These are phyloP conservation scores for Pyrrhoderma noxium DNA, from an alignment of 1,284 basidiomycete species.

Conservation along the genomic window DNA sequence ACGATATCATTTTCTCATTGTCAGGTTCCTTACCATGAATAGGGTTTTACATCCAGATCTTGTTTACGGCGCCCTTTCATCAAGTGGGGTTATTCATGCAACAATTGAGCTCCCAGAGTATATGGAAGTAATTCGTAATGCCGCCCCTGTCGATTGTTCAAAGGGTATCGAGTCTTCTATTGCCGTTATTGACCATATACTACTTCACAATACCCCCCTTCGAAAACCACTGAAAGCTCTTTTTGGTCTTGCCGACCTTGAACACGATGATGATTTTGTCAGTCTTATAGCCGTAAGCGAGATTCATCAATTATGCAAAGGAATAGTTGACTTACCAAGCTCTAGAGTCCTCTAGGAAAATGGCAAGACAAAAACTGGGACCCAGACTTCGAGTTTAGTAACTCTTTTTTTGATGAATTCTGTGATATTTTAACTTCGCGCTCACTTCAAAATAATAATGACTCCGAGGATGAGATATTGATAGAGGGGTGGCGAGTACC, in stretches of 20 bases:
- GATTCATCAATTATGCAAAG: too few relatives aligned
- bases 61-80: conserved; percentile 88
- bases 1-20: neutral
- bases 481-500: conserved; percentile 41
- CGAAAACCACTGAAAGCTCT: conserved; percentile 52
- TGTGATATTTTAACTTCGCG: conserved; percentile 54
- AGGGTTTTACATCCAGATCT: conserved; percentile 75
- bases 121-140: conserved; percentile 77
- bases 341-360: conserved; percentile 35
- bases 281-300: conserved; percentile 51
- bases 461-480: conserved; percentile 35
- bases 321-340: neutral
- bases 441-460: too few relatives aligned
- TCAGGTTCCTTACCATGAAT: neutral
- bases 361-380: conserved; percentile 77
- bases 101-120: conserved; percentile 75
- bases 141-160: conserved; percentile 69
- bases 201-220: conserved; percentile 39
- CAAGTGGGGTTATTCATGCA: conserved; percentile 79
- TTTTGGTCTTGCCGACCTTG: conserved; percentile 66
- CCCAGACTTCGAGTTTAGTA: conserved; percentile 54
- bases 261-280: conserved; percentile 76
- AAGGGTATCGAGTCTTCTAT: conserved; percentile 61
- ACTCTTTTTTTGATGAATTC: conserved; percentile 61
- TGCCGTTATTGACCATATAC: conserved; percentile 46